phyloP scores from a whole-genome alignment of 2,329 filamentous ascomycete genomes.

The Aspergillus hiratsukae region DNA sequence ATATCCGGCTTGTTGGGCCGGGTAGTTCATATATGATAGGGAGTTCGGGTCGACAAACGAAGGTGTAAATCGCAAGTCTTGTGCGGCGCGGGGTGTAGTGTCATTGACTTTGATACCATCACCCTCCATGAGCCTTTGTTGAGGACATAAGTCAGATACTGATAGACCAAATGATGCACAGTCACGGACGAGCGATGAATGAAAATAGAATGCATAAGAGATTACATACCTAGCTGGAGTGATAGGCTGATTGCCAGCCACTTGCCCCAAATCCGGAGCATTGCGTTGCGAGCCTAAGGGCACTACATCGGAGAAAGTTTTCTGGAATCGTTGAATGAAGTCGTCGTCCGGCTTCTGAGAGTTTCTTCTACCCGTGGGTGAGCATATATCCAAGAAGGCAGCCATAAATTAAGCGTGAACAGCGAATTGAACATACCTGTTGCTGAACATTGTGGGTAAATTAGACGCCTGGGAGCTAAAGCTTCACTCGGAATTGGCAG shows the following conservation, averaged over 20 bases:
- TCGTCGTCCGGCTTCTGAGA: slow-evolving; percentile 83
- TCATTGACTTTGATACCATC: slow-evolving; percentile 69
- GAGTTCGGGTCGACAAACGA: slow-evolving; percentile 83
- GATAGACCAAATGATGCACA: neutral
- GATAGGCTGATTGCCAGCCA: slow-evolving; percentile 14
- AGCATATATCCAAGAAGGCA: slow-evolving; percentile 8
- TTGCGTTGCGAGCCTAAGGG: slow-evolving; percentile 39
- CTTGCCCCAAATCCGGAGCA: slow-evolving; percentile 18
- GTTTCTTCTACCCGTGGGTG: slow-evolving; percentile 54
- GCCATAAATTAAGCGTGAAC: slow-evolving; percentile 1
- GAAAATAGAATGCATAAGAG: neutral
- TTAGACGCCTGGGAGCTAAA: neutral
- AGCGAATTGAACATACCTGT: slow-evolving; percentile 37
- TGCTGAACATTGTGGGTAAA: slow-evolving; percentile 42
- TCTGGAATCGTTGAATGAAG: slow-evolving; percentile 77
- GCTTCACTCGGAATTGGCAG: neutral
- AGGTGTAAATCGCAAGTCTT: slow-evolving; percentile 86
- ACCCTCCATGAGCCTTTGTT: slow-evolving; percentile 41
- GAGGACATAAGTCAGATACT: slow-evolving; percentile 9
- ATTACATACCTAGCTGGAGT: slow-evolving; percentile 23
- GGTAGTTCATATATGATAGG: slow-evolving; percentile 73
- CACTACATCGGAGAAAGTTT: slow-evolving; percentile 72
- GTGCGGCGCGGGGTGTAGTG: slow-evolving; percentile 72
- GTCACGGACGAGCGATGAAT: neutral
- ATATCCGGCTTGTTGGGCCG: slow-evolving; percentile 74